A percentile compares a stretch with the other conserved stretches of the same genome.
phyloP scores from a whole-genome alignment of 2,329 filamentous ascomycete species.

The Aphanocladium album region DNA sequence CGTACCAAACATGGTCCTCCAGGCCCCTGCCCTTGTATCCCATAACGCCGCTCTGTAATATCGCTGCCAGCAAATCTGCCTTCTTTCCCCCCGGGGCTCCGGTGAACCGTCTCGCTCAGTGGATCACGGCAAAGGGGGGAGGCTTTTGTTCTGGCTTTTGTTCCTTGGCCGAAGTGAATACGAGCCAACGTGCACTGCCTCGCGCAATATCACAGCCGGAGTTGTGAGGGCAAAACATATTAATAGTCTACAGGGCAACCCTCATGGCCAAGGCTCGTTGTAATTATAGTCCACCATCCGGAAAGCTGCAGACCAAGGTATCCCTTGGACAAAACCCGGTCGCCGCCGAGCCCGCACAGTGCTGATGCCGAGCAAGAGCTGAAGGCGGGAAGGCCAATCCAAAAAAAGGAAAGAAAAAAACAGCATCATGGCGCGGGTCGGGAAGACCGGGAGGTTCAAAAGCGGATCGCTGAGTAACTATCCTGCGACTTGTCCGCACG shows the following conservation, averaged over 20 bases:
- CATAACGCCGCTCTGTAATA: neutral
- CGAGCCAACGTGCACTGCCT: slow-evolving; percentile 5
- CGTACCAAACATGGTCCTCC: too few relatives aligned
- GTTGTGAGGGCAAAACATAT: neutral
- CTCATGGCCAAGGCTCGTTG: neutral
- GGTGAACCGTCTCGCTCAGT: neutral
- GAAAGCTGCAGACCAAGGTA: neutral
- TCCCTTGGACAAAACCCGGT: neutral
- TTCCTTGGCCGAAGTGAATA: slow-evolving; percentile 5
- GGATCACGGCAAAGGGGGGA: neutral
- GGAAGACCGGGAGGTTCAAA: neutral
- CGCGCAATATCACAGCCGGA: neutral
- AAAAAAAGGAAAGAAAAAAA: neutral
- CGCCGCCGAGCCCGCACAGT: neutral
- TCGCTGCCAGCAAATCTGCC: too few relatives aligned
- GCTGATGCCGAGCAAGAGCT: neutral
- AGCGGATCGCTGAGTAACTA: too few relatives aligned
- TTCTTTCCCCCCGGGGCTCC: too few relatives aligned
- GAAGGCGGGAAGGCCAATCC: neutral
- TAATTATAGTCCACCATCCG: neutral
- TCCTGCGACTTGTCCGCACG: too few relatives aligned
- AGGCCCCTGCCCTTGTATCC: neutral
- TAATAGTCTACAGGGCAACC: neutral
- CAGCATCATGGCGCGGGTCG: too few relatives aligned
- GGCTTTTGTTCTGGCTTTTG: neutral